These are phyloP conservation scores for Aspergillus heteromorphus DNA, from an alignment of 495 filamentous ascomycete genomes.

Conservation along the genomic window DNA sequence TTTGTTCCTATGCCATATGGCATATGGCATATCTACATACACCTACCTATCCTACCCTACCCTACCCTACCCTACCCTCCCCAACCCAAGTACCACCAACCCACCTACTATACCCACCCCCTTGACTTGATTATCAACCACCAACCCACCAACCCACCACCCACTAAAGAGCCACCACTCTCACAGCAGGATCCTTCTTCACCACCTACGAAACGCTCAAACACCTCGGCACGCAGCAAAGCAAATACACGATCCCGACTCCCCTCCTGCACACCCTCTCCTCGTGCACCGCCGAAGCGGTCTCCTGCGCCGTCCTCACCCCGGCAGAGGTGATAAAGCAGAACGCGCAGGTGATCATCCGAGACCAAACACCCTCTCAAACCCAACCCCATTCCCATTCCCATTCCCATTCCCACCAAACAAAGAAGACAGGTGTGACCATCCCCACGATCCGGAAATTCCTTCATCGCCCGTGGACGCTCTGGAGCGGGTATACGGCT, in stretches of 20 bases:
- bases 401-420: too few species aligned
- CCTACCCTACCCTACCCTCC: neutral
- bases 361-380: conserved; percentile 4
- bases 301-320: conserved; percentile 79
- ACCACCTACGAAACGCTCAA: conserved; percentile 79
- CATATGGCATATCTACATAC: too few species aligned
- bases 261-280: conserved; percentile 65
- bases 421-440: conserved; percentile 12
- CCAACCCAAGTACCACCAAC: too few species aligned
- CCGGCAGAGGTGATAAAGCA: conserved; percentile 92
- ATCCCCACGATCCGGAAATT: conserved; percentile 52
- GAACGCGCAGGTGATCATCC: conserved; percentile 71
- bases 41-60: neutral
- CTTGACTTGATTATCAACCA: neutral
- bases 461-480: conserved; percentile 47
- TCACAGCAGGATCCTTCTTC: conserved; percentile 83
- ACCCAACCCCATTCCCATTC: neutral
- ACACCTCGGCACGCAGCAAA: conserved; percentile 40
- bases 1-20: too few species aligned
- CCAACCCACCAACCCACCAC: neutral
- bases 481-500: conserved; percentile 77
- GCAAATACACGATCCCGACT: conserved; percentile 38
- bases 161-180: conserved; percentile 5
- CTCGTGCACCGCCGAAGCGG: conserved; percentile 69
- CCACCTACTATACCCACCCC: too few species aligned